Percentiles rank a stretch among this genome's conserved stretches.
Conservation (phyloP, 768 basidiomycete genomes). For the Tulasnella calospora region DNA sequence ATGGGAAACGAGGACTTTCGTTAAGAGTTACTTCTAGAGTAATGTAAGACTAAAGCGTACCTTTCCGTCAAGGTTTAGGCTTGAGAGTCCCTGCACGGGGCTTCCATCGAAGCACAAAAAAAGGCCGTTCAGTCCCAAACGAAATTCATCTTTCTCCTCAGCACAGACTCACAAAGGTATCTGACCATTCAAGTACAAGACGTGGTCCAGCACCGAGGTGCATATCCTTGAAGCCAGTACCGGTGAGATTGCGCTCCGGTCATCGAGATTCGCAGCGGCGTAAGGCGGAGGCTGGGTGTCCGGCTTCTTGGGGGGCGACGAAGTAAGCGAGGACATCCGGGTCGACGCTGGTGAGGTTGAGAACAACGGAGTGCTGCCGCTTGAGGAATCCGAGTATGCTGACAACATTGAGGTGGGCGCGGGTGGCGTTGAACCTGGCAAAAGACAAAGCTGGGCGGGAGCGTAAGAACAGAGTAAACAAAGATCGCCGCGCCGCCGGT, state of each 20-base stretch:
- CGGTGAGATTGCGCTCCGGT: not conserved
- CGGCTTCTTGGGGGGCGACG: not conserved
- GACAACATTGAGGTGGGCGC: not conserved
- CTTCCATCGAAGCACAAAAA: not conserved
- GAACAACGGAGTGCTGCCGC: slow-evolving; percentile 4
- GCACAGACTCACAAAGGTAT: slow-evolving; percentile 23
- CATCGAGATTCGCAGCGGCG: not conserved
- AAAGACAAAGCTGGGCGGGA: not conserved
- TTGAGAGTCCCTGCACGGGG: slow-evolving; percentile 15
- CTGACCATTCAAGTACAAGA: slow-evolving; percentile 24
- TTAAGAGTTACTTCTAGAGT: not conserved
- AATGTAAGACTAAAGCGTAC: not conserved
- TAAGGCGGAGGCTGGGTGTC: not conserved
- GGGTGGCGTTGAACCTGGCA: not conserved
- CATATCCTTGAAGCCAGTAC: slow-evolving; percentile 21
- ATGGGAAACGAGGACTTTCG: not conserved
- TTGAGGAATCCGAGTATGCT: not conserved
- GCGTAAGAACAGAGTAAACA: slow-evolving; percentile 1
- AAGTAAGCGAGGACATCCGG: slow-evolving; percentile 7
- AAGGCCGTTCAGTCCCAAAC: slow-evolving; percentile 3
- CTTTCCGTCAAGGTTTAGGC: slow-evolving; percentile 21
- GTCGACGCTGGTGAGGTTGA: slow-evolving; percentile 17
- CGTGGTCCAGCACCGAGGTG: slow-evolving; percentile 12
- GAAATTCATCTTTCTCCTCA: not conserved
- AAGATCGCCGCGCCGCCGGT: not conserved